Base-by-base conservation (phyloP, 768 basidiomycete species). In the Mycena haematopus region DNA sequence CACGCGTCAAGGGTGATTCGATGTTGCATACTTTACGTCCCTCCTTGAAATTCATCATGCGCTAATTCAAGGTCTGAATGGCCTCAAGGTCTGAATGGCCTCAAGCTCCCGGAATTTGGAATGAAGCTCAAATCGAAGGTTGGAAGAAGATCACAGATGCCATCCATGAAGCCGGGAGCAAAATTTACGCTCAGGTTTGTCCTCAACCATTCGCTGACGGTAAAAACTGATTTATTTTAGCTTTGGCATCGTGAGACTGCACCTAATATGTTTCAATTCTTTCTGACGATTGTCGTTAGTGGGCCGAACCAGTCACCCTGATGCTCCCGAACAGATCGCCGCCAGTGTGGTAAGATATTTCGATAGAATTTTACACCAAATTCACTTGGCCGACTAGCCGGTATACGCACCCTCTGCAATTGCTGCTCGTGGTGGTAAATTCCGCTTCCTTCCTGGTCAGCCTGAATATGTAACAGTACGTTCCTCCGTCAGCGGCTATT, bases 131-230 rank as follows among this genome's bases (percentile, higher is more conserved):
- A 27, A 27, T 47, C 7, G 46, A 47, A 6, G 46, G 46, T 15
- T 47, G 46, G 46, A 47, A 47, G 46, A 47, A 47, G 25, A 47
- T 47, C 13, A 47, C 46, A 24, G 46, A 47, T 15, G 46, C 46
- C 25, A 24, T 47, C 13, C 46, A 47, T 27, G 17, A 25, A 17
- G 46, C 24, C 9, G 46, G 46, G 13, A 47, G 46, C 25, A 47
- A 47, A 27, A 47, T 47, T 10, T 47, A 47, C 25, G 46, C 46
- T 8, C 46, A 47, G 46, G 46, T 47, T 47, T 31, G 46, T 27
- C 25, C 1, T 17, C 25, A 47, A 17, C 46, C 2, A 7, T 38
- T 17, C 5, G 5, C 25, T 5, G 13, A 25, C 14, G 14, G 13
- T 38, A 14, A 38, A 38, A 4, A 17, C 46, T 47, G 46, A 47